A percentile compares a stretch with the other conserved stretches of the same genome.
These are phyloP conservation scores for Endocalyx cinctus DNA, from an alignment of 2,329 filamentous ascomycete species.

Conservation along the genomic window DNA sequence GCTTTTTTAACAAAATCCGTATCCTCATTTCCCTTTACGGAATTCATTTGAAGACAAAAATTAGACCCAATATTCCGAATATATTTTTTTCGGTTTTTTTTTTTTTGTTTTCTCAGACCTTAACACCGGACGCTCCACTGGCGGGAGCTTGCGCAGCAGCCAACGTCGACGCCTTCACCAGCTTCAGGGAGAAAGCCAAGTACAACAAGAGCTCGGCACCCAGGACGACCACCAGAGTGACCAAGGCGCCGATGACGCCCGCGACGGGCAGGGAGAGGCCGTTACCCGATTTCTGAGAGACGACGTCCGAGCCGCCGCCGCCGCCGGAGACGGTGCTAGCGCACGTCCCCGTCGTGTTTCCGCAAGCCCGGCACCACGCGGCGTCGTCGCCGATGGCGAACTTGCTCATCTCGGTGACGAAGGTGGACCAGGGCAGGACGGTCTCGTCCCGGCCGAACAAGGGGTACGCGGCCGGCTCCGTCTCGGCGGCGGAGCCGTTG, in stretches of 20 bases:
- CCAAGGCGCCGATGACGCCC: conserved; percentile 74
- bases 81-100: too few species aligned
- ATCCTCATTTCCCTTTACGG: too few species aligned
- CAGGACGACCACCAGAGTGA: conserved; percentile 49
- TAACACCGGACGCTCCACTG: conserved; percentile 5
- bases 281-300: conserved; percentile 21
- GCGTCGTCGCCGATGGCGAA: conserved; percentile 62
- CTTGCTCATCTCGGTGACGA: conserved; percentile 56
- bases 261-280: conserved; percentile 67
- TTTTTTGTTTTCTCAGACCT: conserved; percentile 14
- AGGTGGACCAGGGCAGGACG: conserved; percentile 63
- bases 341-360: conserved; percentile 66
- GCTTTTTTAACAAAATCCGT: too few species aligned
- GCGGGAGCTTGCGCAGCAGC: conserved; percentile 9
- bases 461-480: conserved; percentile 50
- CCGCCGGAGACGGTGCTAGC: conserved; percentile 34
- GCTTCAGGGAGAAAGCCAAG: conserved; percentile 37
- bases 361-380: conserved; percentile 72
- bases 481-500: conserved; percentile 50
- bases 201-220: conserved; percentile 40
- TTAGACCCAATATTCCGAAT: too few species aligned
- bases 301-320: conserved; percentile 18
- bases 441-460: conserved; percentile 55
- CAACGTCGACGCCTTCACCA: conserved; percentile 44
- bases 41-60: too few species aligned